Percentiles rank a stretch among this genome's conserved stretches.
phyloP scores from a whole-genome alignment of 1,284 basidiomycete genomes.

The Rhizoctonia solani region DNA sequence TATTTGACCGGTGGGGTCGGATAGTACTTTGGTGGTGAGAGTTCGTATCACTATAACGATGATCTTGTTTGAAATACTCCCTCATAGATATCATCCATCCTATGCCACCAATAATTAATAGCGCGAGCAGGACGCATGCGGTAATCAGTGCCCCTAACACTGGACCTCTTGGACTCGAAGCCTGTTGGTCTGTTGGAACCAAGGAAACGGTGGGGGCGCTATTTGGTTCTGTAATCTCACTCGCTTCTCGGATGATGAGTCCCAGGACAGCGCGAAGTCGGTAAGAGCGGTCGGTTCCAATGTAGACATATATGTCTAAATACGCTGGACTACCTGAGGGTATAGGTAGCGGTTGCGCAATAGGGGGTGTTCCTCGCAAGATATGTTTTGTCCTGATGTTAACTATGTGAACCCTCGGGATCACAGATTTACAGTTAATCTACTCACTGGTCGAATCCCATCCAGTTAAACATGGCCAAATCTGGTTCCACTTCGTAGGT shows the following conservation, averaged over 20 bases:
- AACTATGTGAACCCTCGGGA: not conserved
- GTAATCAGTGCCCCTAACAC: conserved; percentile 2
- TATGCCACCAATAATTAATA: conserved; percentile 5
- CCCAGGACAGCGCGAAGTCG: not conserved
- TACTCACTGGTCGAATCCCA: conserved; percentile 7
- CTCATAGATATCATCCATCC: conserved; percentile 14
- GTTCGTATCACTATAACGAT: no score
- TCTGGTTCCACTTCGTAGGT: conserved; percentile 6
- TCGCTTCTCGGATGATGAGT: not conserved
- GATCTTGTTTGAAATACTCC: conserved; percentile 4
- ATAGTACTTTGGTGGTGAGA: no score
- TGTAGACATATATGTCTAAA: conserved; percentile 11
- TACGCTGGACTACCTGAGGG: not conserved
- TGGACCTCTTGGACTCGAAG: not conserved
- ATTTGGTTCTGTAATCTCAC: not conserved
- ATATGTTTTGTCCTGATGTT: not conserved
- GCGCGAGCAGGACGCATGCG: not conserved
- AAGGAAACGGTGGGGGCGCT: no score
- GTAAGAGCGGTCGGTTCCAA: not conserved
- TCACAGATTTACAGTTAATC: not conserved
- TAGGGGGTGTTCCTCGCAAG: conserved; percentile 7
- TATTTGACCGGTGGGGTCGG: no score
- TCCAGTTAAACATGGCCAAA: conserved; percentile 15
- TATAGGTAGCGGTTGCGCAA: not conserved
- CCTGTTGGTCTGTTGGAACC: not conserved